Percentiles rank a stretch among this genome's conserved stretches.
Conservation (phyloP, 73 alveolate species). For the Tetrahymena borealis region DNA sequence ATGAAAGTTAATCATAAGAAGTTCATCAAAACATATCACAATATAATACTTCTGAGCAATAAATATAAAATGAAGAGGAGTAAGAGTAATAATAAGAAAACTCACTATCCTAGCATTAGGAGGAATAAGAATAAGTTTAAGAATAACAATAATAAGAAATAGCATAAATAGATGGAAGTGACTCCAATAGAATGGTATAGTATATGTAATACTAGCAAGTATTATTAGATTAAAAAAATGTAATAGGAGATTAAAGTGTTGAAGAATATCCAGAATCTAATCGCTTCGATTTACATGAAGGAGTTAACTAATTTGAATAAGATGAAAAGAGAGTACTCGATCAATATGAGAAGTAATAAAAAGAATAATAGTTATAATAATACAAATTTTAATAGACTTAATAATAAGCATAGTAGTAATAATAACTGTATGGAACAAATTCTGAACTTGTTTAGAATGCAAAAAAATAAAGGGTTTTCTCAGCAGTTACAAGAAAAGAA, state of each 20-base stretch:
- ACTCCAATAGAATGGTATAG: neutral
- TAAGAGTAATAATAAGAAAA: neutral
- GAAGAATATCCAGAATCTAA: neutral
- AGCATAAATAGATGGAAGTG: neutral
- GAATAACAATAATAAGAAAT: neutral
- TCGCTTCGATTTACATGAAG: neutral
- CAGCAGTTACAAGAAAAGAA: neutral
- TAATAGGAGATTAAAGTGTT: neutral
- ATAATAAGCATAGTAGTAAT: neutral
- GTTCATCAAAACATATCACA: no score
- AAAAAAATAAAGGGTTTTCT: neutral
- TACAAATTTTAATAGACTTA: no score
- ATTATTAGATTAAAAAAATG: neutral
- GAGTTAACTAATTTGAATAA: neutral
- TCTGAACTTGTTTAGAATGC: neutral
- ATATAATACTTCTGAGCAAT: neutral
- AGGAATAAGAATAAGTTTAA: neutral
- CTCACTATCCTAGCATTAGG: neutral
- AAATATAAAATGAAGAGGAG: neutral
- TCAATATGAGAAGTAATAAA: neutral
- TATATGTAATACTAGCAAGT: neutral
- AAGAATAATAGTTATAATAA: neutral
- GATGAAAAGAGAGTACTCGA: neutral
- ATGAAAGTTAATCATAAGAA: neutral
- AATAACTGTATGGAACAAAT: neutral